Evolutionary conservation across 2,329 filamentous ascomycete species (phyloP).

Genomic region (Escovopsis sp.): DNA sequence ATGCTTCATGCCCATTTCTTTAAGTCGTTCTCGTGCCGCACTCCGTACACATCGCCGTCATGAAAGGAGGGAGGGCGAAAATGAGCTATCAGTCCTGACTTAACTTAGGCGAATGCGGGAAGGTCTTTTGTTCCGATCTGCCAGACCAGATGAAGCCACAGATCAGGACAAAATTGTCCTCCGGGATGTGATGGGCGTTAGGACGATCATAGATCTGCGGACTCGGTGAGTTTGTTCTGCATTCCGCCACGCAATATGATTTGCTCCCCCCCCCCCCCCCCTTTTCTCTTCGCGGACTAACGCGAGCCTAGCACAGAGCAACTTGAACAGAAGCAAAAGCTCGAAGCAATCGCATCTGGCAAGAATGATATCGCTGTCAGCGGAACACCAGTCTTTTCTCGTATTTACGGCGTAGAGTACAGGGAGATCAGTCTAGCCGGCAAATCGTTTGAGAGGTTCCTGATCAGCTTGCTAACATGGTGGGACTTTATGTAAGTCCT

Average conservation of each 20-base stretch:
- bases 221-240: conserved; percentile 42
- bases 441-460: conserved; percentile 49
- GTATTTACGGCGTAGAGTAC: conserved; percentile 51
- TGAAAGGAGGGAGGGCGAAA: no score
- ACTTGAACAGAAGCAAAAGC: conserved; percentile 50
- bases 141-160: conserved; percentile 57
- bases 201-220: conserved; percentile 64
- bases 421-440: conserved; percentile 62
- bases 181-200: conserved; percentile 44
- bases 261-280: neutral
- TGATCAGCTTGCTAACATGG: conserved; percentile 56
- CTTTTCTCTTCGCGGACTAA: neutral
- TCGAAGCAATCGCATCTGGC: conserved; percentile 29
- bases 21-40: no score
- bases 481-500: conserved; percentile 42
- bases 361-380: conserved; percentile 27
- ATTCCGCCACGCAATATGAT: neutral
- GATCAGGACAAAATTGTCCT: conserved; percentile 46
- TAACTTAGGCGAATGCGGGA: conserved; percentile 35
- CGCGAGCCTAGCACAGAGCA: conserved; percentile 49
- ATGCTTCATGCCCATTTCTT: no score
- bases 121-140: conserved; percentile 53
- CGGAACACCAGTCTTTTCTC: conserved; percentile 37
- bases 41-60: no score
- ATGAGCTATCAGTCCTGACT: conserved; percentile 1